Conservation (phyloP, 1,139 yeast genomes). For the Blastobotrys apis region DNA sequence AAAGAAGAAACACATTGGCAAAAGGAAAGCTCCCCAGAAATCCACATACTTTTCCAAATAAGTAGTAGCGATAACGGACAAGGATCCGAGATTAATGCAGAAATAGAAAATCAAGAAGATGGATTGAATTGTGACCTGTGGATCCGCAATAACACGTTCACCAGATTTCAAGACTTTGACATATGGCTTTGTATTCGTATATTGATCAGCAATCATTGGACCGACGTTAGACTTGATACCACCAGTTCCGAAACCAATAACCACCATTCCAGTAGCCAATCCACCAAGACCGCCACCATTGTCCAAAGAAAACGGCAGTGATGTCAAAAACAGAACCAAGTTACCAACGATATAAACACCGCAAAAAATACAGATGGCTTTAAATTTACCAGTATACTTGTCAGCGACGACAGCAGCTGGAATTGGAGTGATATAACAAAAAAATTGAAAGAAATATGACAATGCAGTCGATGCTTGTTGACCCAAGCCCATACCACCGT, state of each 20-base stretch:
- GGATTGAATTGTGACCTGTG: constrained; percentile 65
- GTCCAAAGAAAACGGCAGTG: constrained; percentile 56
- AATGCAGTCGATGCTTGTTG: constrained; percentile 67
- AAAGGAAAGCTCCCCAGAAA: constrained; percentile 69
- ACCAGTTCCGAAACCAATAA: constrained; percentile 76
- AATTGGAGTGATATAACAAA: constrained; percentile 78
- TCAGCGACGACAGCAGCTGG: constrained; percentile 75
- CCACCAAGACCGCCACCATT: constrained; percentile 44
- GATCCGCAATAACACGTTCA: constrained; percentile 65
- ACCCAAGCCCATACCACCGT: constrained; percentile 63
- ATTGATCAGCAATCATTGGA: constrained; percentile 72
- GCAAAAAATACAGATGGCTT: constrained; percentile 59
- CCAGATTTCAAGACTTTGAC: constrained; percentile 58
- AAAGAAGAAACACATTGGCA: constrained; percentile 61
- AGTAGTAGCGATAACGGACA: constrained; percentile 73
- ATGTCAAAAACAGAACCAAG: constrained; percentile 60
- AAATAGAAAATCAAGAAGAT: constrained; percentile 73
- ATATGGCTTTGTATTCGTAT: constrained; percentile 51
- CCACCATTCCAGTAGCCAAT: constrained; percentile 52
- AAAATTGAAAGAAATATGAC: constrained; percentile 70
- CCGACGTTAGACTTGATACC: constrained; percentile 75
- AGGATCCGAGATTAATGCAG: constrained; percentile 75
- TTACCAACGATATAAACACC: constrained; percentile 59
- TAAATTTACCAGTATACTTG: constrained; percentile 66
- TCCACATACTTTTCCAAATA: constrained; percentile 59